Base-by-base conservation (phyloP, 257 asterid genomes). In the Nicotiana noctiflora region DNA sequence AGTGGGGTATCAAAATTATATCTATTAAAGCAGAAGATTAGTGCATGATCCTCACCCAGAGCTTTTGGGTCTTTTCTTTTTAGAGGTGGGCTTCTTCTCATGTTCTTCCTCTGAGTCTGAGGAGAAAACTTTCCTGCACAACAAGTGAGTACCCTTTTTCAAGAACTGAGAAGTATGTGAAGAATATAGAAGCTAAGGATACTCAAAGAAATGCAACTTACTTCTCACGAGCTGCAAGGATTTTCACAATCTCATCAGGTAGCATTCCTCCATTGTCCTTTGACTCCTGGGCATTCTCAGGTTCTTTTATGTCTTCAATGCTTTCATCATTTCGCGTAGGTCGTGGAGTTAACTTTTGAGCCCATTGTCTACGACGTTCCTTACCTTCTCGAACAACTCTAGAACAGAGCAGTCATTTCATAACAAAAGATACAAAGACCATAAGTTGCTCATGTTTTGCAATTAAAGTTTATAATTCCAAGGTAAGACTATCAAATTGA, bases 371-470 rank as follows among this genome's bases (percentile, higher is more conserved):
- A 66, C 94, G 92, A 3, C 94, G 93, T 80, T 93, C 95, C 86
- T 90, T 93, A 61, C 84, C 92, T 90, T 93, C 97, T 8, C 93
- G 97, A 61, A 79, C 90, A 27, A 88, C 92, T 91, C 98, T 95
- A 80, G 46, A 84, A 75, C 8, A 64, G 44, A 63, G 8, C 44
- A 68, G 60, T 49, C 4, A 29, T 27, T 79, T 79, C 31, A 79
- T 27, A 27, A 21, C 19, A 44, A 19, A 70, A 19, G 19, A 21
- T 5, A 2, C 15, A 74, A 74, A 4, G 8, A 9, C 23, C 19
- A 8, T 44, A 19, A 44, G 77, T 44, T 4, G 57, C 57, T 70
- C 17, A 12, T 51, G 14, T 11, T 51, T 51, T 19, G 57, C 34
- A 70, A 21, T 12, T 70, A 40, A 70, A 19, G n/a, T 31, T 1